Percentiles rank a stretch among this genome's conserved stretches.
Conservation (phyloP, 108 stramenopile species). For the Cylindrotheca fusiformis region DNA sequence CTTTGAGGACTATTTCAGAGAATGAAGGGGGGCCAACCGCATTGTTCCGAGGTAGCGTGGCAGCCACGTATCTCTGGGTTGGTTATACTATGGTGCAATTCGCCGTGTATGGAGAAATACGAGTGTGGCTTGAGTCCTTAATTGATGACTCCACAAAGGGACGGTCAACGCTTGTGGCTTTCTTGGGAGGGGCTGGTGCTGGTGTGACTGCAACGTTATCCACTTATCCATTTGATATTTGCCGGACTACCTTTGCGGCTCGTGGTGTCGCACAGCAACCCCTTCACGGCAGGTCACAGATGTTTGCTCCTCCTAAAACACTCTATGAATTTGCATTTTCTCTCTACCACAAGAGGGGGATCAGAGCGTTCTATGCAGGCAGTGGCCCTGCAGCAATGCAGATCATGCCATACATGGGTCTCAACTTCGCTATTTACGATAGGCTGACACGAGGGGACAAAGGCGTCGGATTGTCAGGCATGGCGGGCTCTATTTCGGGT, state of each 20-base stretch:
- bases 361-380: constrained; percentile 88
- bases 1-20: constrained; percentile 44
- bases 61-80: constrained; percentile 91
- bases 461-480: constrained; percentile 35
- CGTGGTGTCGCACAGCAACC: constrained; percentile 45
- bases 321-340: constrained; percentile 59
- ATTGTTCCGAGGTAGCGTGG: constrained; percentile 88
- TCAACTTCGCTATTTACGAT: constrained; percentile 92
- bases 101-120: constrained; percentile 57
- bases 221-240: constrained; percentile 94
- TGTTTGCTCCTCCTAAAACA: constrained; percentile 46
- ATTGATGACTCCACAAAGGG: background rate
- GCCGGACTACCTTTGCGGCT: constrained; percentile 88
- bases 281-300: constrained; percentile 13
- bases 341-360: constrained; percentile 58
- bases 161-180: constrained; percentile 41
- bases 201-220: constrained; percentile 78
- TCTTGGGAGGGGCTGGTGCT: constrained; percentile 76
- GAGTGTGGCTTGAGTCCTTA: constrained; percentile 5
- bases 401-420: constrained; percentile 93
- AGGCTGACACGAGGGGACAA: constrained; percentile 42
- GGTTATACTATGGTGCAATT: constrained; percentile 91
- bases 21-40: constrained; percentile 77
- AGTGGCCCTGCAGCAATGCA: constrained; percentile 67
- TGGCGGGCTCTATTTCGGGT: constrained; percentile 84